Percentiles rank a stretch among this genome's conserved stretches.
phyloP scores from a whole-genome alignment of 164 flowering plant species.

The Liriodendron chinense region DNA sequence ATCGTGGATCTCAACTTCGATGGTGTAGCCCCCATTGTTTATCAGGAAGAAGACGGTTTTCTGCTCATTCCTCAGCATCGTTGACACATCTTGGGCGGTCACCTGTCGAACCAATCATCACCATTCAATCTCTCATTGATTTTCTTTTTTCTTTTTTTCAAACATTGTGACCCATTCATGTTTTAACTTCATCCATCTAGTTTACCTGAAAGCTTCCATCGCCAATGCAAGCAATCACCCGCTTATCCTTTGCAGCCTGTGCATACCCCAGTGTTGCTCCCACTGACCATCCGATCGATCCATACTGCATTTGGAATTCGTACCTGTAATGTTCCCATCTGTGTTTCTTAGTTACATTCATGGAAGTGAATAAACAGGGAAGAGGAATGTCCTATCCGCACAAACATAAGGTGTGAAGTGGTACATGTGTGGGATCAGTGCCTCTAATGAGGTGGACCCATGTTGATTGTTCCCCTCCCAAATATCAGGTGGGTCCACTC shows the following conservation, averaged over 20 bases:
- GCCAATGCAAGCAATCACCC: conserved; percentile 74
- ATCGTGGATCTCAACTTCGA: conserved; percentile 23
- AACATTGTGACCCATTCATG: neutral
- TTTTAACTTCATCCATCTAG: neutral
- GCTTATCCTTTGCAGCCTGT: conserved; percentile 66
- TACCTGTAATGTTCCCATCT: conserved; percentile 6
- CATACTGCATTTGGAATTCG: conserved; percentile 26
- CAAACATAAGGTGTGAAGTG: neutral
- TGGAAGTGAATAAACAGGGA: neutral
- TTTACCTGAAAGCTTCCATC: conserved; percentile 84
- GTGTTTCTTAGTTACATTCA: neutral
- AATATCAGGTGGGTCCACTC: too few relatives aligned
- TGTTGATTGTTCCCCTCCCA: too few relatives aligned
- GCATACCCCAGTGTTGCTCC: conserved; percentile 94
- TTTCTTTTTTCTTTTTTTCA: neutral
- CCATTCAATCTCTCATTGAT: neutral
- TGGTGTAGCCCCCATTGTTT: conserved; percentile 89
- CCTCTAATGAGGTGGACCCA: too few relatives aligned
- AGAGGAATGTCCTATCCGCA: neutral
- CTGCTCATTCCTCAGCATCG: conserved; percentile 73
- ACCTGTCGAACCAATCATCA: conserved; percentile 32
- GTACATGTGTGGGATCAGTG: neutral
- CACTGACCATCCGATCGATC: conserved; percentile 82
- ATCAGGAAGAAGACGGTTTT: conserved; percentile 70
- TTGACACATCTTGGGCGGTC: conserved; percentile 78